phyloP scores from a whole-genome alignment of 192 early-diverging fungal genomes.

The Linnemannia schmuckeri region DNA sequence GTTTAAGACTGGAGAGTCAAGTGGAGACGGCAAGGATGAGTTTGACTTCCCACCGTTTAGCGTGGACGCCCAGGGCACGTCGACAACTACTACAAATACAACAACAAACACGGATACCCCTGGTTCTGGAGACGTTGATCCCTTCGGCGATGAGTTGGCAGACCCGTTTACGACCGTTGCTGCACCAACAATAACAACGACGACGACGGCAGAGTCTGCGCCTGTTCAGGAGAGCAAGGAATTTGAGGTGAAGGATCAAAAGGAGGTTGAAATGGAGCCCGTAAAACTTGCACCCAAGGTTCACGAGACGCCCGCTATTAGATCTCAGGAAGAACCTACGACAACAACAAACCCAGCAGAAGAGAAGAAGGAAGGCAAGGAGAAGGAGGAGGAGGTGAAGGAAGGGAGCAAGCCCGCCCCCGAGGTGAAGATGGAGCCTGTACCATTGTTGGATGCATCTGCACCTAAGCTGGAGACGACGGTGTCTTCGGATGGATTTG shows the following conservation, averaged over 20 bases:
- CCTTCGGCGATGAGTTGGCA: slow-evolving; percentile 5
- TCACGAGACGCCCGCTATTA: slow-evolving; percentile 6
- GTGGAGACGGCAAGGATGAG: slow-evolving; percentile 23
- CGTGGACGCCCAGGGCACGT: slow-evolving; percentile 3
- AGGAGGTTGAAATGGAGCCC: slow-evolving; percentile 12
- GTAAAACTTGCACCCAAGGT: slow-evolving; percentile 15
- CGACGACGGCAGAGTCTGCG: neutral
- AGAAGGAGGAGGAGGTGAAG: neutral
- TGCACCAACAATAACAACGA: neutral
- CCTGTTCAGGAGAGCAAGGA: neutral
- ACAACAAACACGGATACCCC: neutral
- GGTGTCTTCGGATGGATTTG: neutral
- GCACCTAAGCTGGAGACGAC: slow-evolving; percentile 4
- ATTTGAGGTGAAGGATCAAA: neutral
- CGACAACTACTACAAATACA: neutral
- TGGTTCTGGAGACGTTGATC: neutral
- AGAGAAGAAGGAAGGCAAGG: neutral
- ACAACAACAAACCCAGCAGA: neutral
- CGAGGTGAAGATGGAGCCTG: neutral
- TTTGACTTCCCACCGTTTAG: slow-evolving; percentile 47
- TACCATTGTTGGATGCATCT: neutral
- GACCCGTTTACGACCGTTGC: neutral
- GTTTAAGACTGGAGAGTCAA: slow-evolving; percentile 31
- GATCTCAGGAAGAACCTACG: neutral
- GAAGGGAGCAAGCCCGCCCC: neutral